Percentiles rank a stretch among this genome's conserved stretches.
Evolutionary conservation across 225 moss, liverwort and hornwort genomes (phyloP).

Genomic region (Neckera pumila): DNA sequence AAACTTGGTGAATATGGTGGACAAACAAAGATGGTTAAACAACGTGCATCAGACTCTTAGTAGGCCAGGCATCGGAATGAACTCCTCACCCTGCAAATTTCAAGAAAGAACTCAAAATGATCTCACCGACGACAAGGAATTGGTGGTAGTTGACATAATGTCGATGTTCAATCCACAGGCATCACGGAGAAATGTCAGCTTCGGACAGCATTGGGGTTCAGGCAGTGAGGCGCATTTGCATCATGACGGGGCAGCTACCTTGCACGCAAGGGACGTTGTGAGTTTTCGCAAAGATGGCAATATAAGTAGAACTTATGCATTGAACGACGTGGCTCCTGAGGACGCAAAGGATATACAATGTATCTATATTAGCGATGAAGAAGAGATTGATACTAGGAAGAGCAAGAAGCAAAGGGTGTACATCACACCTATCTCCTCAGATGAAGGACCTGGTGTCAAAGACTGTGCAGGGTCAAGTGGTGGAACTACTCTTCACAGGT

Average conservation of each 20-base stretch:
- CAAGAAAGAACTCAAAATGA: not conserved
- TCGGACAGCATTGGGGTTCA: not conserved
- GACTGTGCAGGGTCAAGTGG: not conserved
- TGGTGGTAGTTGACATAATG: slow-evolving; percentile 8
- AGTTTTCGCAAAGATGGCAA: not conserved
- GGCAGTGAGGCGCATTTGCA: slow-evolving; percentile 11
- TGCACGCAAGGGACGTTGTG: not conserved
- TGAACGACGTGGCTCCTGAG: not conserved
- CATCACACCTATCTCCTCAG: not conserved
- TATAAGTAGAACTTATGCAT: not conserved
- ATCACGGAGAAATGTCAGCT: not conserved
- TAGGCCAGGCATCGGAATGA: not conserved
- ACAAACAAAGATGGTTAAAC: not conserved
- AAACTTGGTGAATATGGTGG: not conserved
- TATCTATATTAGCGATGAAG: slow-evolving; percentile 21
- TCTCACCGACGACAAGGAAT: not conserved
- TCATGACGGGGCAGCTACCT: not conserved
- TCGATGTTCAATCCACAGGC: slow-evolving; percentile 4
- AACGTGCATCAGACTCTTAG: not conserved
- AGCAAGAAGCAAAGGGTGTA: slow-evolving; percentile 22
- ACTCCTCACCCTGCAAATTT: not conserved
- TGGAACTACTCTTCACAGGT: not conserved
- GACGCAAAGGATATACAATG: not conserved
- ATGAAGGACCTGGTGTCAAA: not conserved
- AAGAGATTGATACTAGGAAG: not conserved